Evolutionary conservation across 148 eudicot species (phyloP), one percentile per base, ranked within the genome.

Genomic region (Chenopodium album): DNA sequence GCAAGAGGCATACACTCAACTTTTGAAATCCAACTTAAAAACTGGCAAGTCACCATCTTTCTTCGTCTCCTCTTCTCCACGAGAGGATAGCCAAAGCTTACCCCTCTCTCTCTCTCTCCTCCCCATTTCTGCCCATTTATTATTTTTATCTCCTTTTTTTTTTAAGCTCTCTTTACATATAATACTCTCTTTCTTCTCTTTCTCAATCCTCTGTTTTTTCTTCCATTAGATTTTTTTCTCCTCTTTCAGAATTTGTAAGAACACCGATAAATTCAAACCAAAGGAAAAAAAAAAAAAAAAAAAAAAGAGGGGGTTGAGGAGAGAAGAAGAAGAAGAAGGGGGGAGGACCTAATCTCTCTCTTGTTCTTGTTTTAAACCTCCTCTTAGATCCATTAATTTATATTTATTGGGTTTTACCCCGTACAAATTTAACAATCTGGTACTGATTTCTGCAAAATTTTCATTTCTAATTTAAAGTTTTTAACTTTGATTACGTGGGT

Each of bases 81-180:
- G 86, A 88, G 90, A 90, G 92, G 93, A 89, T 89, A 90, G 88
- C 89, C 88, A 84, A 89, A 83, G 81, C 87, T 82, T 44, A 66
- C 84, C 75, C 68, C 75, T 84, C 67, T 85, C 76, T 63, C 83
- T 67, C 66, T 54, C 74, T 74, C 85, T 78, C 85, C 78, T 84
- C 71, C 28, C 79, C 70, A 81, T 75, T 79, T 84, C 77, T 71
- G 71, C 81, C 85, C 82, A 70, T 73, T 77, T 64, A 59, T 84
- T 83, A 83, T 85, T 79, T 75, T 80, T 85, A 83, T 86, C 83
- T 78, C 65, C 80, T 86, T 67, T 86, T 89, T 67, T 34, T 54
- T 79, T 71, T 71, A 8, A 12, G 71, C 52, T 34, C 75, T 16
- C 69, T 84, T 88, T 87, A 78, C 87, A 76, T 79, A 81, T 86